phyloP scores from a whole-genome alignment of 768 basidiomycete genomes.

The Sistotremastrum niveocremeum region DNA sequence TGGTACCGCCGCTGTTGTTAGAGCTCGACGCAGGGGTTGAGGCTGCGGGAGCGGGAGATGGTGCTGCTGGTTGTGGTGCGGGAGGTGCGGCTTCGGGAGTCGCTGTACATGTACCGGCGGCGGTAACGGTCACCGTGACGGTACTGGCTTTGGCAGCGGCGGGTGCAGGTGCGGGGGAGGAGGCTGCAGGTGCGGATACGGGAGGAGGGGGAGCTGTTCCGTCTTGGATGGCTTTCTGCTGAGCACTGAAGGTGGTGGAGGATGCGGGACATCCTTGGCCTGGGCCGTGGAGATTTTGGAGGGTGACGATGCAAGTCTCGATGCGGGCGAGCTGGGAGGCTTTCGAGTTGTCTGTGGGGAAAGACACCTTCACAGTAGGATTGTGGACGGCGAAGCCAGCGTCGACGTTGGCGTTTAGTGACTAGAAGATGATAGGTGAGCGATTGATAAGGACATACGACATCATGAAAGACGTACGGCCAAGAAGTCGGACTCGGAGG shows the following conservation, averaged over 20 bases:
- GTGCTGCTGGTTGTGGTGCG: too few species aligned
- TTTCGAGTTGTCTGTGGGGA: conserved; percentile 47
- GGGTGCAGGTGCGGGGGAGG: not conserved
- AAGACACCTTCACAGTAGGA: conserved; percentile 40
- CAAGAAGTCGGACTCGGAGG: too few species aligned
- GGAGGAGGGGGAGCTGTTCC: not conserved
- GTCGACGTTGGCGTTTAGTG: conserved; percentile 39
- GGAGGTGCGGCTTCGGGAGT: too few species aligned
- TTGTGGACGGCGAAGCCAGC: conserved; percentile 57
- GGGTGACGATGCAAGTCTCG: conserved; percentile 43
- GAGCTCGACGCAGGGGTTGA: too few species aligned
- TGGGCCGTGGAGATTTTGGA: conserved; percentile 62
- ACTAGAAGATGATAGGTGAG: conserved; percentile 14
- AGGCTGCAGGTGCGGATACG: not conserved
- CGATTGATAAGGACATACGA: not conserved
- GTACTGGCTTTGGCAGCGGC: too few species aligned
- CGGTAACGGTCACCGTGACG: too few species aligned
- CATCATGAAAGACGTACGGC: not conserved
- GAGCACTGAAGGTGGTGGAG: conserved; percentile 44
- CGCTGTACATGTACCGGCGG: not conserved
- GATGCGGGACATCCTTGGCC: conserved; percentile 57
- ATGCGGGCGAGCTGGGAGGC: conserved; percentile 42
- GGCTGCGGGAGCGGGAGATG: too few species aligned
- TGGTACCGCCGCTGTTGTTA: too few species aligned
- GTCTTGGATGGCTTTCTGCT: conserved; percentile 14